Percentiles rank a stretch among this genome's conserved stretches.
These are phyloP conservation scores for Solanum virginianum DNA, from an alignment of 257 asterid genomes.

Conservation along the genomic window DNA sequence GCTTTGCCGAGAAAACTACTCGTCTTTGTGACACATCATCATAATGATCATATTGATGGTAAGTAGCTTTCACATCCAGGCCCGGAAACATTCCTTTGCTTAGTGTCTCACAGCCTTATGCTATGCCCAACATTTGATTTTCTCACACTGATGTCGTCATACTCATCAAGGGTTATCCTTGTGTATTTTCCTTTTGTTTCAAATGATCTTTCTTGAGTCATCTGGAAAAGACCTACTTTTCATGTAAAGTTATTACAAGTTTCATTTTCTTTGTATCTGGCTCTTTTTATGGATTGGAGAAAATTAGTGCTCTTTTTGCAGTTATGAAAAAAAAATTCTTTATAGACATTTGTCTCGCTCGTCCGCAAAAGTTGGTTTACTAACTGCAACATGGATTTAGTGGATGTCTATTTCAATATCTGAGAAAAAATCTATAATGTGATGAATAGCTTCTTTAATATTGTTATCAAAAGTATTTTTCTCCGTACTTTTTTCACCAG, in stretches of 20 bases:
- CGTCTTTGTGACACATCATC: conserved; percentile 91
- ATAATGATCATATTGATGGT: conserved; percentile 91
- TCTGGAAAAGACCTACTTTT: background rate
- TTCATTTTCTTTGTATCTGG: background rate
- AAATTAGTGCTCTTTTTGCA: background rate
- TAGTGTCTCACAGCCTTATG: background rate
- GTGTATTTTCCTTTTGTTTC: background rate
- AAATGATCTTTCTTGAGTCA: background rate
- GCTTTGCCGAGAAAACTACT: conserved; percentile 69
- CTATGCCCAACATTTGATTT: background rate
- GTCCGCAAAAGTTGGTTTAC: background rate
- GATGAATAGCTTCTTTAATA: background rate
- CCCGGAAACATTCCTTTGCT: background rate
- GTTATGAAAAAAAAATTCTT: background rate
- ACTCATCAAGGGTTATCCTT: background rate
- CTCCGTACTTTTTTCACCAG: background rate
- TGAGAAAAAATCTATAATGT: background rate
- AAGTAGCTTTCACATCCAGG: conserved; percentile 8
- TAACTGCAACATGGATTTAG: background rate
- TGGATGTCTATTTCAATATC: background rate
- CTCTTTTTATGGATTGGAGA: background rate
- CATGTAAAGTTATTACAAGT: background rate
- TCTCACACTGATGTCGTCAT: background rate
- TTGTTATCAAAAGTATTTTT: background rate
- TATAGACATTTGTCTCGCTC: background rate